Conservation (phyloP, 371 early-diverging fungal genomes). For the Rhizopus delemar region DNA sequence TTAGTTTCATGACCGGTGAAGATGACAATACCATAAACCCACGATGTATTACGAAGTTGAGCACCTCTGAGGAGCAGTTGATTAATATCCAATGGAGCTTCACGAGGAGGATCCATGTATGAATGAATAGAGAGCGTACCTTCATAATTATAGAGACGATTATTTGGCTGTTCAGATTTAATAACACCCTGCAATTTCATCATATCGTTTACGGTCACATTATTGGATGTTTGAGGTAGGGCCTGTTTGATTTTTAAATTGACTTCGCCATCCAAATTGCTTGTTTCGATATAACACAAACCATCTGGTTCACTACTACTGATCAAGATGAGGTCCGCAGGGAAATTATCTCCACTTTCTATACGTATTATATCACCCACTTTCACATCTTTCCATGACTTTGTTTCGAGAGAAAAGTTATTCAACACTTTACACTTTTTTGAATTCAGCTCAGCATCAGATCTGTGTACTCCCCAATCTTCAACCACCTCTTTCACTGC, state of each 20-base stretch:
- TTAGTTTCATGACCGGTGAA: slow-evolving; percentile 92
- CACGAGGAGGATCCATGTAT: slow-evolving; percentile 27
- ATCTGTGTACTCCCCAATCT: slow-evolving; percentile 78
- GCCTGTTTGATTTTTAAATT: slow-evolving; percentile 93
- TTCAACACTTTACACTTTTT: slow-evolving; percentile 66
- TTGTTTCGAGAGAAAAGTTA: slow-evolving; percentile 63
- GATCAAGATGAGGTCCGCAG: slow-evolving; percentile 88
- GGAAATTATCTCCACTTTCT: slow-evolving; percentile 83
- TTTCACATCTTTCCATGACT: slow-evolving; percentile 74
- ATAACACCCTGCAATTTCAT: slow-evolving; percentile 58
- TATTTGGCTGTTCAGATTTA: slow-evolving; percentile 83
- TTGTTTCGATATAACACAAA: slow-evolving; percentile 93
- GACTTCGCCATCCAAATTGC: slow-evolving; percentile 94
- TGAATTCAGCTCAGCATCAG: slow-evolving; percentile 78
- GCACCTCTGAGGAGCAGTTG: slow-evolving; percentile 82
- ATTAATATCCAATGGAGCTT: slow-evolving; percentile 74
- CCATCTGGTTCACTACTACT: slow-evolving; percentile 87
- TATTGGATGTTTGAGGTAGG: slow-evolving; percentile 66
- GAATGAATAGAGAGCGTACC: slow-evolving; percentile 60
- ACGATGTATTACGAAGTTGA: slow-evolving; percentile 78
- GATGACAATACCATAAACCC: slow-evolving; percentile 82
- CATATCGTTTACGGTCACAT: slow-evolving; percentile 62
- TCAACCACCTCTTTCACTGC: slow-evolving; percentile 97
- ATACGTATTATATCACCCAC: slow-evolving; percentile 93
- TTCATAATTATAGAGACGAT: slow-evolving; percentile 84